phyloP scores from a whole-genome alignment of 2,329 filamentous ascomycete genomes.

The Leptographium wingfieldii region DNA sequence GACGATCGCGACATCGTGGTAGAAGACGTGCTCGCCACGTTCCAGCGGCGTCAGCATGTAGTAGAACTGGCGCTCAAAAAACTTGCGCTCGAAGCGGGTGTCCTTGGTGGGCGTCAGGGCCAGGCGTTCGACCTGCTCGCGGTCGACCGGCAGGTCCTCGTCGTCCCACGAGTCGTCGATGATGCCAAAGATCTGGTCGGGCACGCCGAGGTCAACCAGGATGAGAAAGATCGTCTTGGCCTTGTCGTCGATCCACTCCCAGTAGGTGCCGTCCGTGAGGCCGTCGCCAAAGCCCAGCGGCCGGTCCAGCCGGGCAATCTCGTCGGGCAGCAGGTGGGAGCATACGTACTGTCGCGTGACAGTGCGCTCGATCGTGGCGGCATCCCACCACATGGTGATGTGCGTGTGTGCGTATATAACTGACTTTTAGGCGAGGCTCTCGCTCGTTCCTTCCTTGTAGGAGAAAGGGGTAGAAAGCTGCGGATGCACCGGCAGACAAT shows the following conservation, averaged over 20 bases:
- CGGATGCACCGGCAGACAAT: background rate
- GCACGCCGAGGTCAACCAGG: slow-evolving; percentile 53
- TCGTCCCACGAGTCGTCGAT: slow-evolving; percentile 71
- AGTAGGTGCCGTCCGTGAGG: slow-evolving; percentile 60
- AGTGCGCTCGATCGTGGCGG: slow-evolving; percentile 53
- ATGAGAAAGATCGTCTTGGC: slow-evolving; percentile 60
- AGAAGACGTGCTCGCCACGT: slow-evolving; percentile 45
- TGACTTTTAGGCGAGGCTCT: background rate
- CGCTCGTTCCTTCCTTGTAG: background rate
- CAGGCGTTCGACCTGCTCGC: slow-evolving; percentile 52
- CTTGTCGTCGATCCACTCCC: slow-evolving; percentile 63
- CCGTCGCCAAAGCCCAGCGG: slow-evolving; percentile 56
- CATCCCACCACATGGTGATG: slow-evolving; percentile 51
- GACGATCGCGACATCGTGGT: slow-evolving; percentile 54
- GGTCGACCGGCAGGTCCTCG: slow-evolving; percentile 55
- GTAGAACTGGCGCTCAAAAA: slow-evolving; percentile 57
- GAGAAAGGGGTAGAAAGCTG: background rate
- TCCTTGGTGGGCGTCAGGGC: slow-evolving; percentile 46
- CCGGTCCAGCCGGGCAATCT: slow-evolving; percentile 48
- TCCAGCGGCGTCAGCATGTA: slow-evolving; percentile 55
- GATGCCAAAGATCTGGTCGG: slow-evolving; percentile 62
- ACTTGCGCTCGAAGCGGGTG: slow-evolving; percentile 52
- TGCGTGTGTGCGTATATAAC: background rate
- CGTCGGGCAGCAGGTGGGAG: slow-evolving; percentile 49
- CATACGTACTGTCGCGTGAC: slow-evolving; percentile 57